Evolutionary conservation across 768 basidiomycete species (phyloP), one percentile per base, ranked within the genome.

Genomic region (Collybia sordida): DNA sequence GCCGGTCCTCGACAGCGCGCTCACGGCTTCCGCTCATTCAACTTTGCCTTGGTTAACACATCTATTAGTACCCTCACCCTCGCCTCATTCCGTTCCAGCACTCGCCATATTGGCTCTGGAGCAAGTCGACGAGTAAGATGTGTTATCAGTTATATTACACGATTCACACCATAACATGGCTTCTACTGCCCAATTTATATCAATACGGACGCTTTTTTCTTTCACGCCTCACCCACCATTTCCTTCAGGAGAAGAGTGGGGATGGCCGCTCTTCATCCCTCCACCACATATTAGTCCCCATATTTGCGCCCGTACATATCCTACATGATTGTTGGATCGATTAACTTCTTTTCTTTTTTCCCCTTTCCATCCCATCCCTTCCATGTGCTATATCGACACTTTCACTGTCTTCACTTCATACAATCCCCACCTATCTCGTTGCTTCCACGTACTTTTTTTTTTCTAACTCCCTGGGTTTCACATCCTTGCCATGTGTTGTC

Each of bases 181-280:
- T 64, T 58, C 55, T 55, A 54, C 56, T 59, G 60, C 63, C 58
- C 54, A 52, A 53, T 49, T 62, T 62, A 63, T 69, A 77, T 68
- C 66, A 68, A 73, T 70, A 86, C 85, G 87, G 87, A 89, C 87
- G 87, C 86, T 85, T 69, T 79, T 79, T 84, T 80, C 67, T 73
- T 85, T 81, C 82, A 84, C 42, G 64, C 60, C 58, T 60, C 53
- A 53, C 55, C 41, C 48, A 36, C 36, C 39, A 35, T 57, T 53
- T 45, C 49, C 51, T 27, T 41, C 49, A 45, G 52, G n/a, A 45
- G 37, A 15, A 28, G 53, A 41, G 51, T 41, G 35, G 25, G 56
- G 44, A 18, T 45, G 59, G 60, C 52, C 44, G 60, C 60, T 59
- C 57, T 56, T 52, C 52, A 36, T 50, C 58, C 58, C 28, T 24